phyloP scores from a whole-genome alignment of 257 asterid species.

The Schizonepeta tenuifolia region DNA sequence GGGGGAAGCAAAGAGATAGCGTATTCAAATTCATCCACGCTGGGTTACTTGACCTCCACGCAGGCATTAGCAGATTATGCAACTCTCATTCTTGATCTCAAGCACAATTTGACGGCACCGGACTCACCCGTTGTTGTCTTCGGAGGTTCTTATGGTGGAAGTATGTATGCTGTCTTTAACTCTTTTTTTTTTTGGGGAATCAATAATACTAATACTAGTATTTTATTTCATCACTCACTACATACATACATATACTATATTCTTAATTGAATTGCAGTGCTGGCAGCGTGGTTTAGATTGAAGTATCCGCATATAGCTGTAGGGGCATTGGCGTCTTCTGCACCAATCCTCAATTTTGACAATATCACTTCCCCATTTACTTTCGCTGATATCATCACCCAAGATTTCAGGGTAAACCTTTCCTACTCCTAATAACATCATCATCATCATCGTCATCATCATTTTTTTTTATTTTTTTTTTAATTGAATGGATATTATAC shows the following conservation, averaged over 20 bases:
- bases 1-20: conserved; percentile 64
- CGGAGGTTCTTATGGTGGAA: conserved; percentile 98
- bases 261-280: conserved; percentile 51
- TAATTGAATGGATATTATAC: no score
- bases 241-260: no score
- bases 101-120: conserved; percentile 63
- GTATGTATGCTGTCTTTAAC: conserved; percentile 46
- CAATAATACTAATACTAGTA: no score
- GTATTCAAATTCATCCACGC: conserved; percentile 72
- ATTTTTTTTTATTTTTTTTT: no score
- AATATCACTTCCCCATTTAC: conserved; percentile 76
- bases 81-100: conserved; percentile 68
- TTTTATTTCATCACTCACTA: neutral
- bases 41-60: conserved; percentile 79
- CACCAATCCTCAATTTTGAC: conserved; percentile 88
- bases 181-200: neutral
- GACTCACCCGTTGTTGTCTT: conserved; percentile 82
- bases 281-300: conserved; percentile 97
- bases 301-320: conserved; percentile 86
- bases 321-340: conserved; percentile 96
- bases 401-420: conserved; percentile 66
- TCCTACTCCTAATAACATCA: no score
- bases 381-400: conserved; percentile 73
- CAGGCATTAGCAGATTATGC: conserved; percentile 96
- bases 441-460: no score